These are phyloP conservation scores for Boletellus ananas DNA, from an alignment of 768 basidiomycete species.

Conservation along the genomic window DNA sequence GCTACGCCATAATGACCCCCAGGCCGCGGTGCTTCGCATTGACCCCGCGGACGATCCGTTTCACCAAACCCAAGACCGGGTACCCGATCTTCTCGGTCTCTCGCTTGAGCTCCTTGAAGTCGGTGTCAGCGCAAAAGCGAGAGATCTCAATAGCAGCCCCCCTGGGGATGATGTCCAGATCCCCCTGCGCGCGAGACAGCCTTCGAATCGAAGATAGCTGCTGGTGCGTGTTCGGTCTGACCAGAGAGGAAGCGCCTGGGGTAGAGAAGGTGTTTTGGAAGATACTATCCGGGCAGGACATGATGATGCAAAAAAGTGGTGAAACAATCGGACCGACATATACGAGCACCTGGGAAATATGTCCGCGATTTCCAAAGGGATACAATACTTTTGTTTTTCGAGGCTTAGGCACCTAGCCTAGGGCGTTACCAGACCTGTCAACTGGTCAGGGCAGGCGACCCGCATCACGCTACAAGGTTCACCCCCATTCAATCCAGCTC, in stretches of 20 bases:
- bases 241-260: constrained; percentile 35
- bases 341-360: too few species aligned
- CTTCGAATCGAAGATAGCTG: constrained; percentile 30
- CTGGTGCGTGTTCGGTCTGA: constrained; percentile 31
- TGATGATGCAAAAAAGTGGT: constrained; percentile 3
- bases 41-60: constrained; percentile 23
- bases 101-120: constrained; percentile 38
- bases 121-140: constrained; percentile 38
- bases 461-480: too few species aligned
- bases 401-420: too few species aligned
- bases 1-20: too few species aligned
- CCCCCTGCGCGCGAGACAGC: constrained; percentile 35
- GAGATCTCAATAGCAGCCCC: constrained; percentile 36
- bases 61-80: too few species aligned
- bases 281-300: constrained; percentile 18
- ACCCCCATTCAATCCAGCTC: too few species aligned
- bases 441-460: too few species aligned
- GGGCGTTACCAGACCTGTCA: too few species aligned
- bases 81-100: too few species aligned
- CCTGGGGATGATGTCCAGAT: constrained; percentile 37
- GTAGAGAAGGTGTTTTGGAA: constrained; percentile 43
- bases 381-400: too few species aligned
- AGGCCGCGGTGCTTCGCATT: too few species aligned
- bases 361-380: too few species aligned
- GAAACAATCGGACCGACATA: background rate